phyloP scores from a whole-genome alignment of 2,329 filamentous ascomycete genomes.

The Helotiales sp. region DNA sequence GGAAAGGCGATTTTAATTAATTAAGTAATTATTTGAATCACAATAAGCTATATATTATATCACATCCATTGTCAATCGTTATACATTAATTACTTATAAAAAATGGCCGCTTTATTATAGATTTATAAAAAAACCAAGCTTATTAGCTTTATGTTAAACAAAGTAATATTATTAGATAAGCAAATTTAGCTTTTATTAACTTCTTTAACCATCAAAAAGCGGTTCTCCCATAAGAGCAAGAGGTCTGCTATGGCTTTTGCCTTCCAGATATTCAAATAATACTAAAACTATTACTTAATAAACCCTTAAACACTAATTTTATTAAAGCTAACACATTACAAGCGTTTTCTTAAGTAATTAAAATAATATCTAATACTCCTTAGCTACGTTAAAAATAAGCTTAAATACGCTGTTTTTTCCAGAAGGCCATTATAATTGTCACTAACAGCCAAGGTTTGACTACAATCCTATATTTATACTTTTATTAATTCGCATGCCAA shows the following conservation, averaged over 20 bases:
- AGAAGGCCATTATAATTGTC: conserved; percentile 10
- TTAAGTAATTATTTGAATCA: not conserved
- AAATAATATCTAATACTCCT: conserved; percentile 18
- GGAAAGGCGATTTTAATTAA: not conserved
- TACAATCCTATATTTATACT: conserved; percentile 18
- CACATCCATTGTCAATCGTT: conserved; percentile 5
- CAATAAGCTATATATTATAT: not conserved
- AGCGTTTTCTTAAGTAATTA: conserved; percentile 18
- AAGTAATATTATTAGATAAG: conserved; percentile 13
- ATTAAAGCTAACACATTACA: conserved; percentile 15
- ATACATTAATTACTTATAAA: conserved; percentile 8
- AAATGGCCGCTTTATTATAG: conserved; percentile 16
- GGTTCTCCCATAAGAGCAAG: not conserved
- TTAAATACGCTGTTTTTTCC: conserved; percentile 13
- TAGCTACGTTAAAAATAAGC: conserved; percentile 14
- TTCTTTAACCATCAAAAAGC: conserved; percentile 11
- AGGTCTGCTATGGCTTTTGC: conserved; percentile 18
- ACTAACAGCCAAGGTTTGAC: conserved; percentile 23
- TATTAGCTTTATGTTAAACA: conserved; percentile 1
- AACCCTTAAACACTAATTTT: conserved; percentile 17
- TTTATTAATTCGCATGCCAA: conserved; percentile 8
- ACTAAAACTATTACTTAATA: conserved; percentile 16
- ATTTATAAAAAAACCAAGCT: conserved; percentile 7
- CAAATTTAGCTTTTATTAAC: conserved; percentile 16
- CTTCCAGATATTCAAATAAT: conserved; percentile 16